Conservation (phyloP, 1,284 basidiomycete genomes). For the Ceratobasidium papillatum region DNA sequence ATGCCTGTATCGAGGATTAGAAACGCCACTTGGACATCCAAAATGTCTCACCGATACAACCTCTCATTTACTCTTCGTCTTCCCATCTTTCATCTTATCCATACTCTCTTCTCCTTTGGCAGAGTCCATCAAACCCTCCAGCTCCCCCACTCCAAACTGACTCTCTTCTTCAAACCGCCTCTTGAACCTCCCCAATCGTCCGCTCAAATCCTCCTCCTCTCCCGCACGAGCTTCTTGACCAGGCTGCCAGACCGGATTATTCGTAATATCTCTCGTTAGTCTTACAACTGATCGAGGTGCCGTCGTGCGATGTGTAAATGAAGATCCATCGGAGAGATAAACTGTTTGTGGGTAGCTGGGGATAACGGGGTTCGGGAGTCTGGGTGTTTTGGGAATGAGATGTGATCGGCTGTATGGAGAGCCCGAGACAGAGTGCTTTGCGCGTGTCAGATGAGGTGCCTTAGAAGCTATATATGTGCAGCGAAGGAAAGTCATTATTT, state of each 20-base stretch:
- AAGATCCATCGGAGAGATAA: conserved; percentile 85
- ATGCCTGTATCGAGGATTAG: background rate
- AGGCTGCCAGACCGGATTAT: conserved; percentile 77
- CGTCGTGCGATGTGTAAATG: conserved; percentile 85
- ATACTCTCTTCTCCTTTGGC: background rate
- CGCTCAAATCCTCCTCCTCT: conserved; percentile 74
- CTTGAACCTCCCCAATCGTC: conserved; percentile 81
- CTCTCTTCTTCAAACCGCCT: conserved; percentile 68
- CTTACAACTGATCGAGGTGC: conserved; percentile 78
- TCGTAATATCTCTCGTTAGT: conserved; percentile 84
- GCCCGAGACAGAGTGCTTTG: conserved; percentile 16
- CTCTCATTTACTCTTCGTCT: conserved; percentile 20
- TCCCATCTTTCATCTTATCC: conserved; percentile 30
- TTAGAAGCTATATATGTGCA: background rate
- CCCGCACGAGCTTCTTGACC: conserved; percentile 58
- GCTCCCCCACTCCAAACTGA: conserved; percentile 18
- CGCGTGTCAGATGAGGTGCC: background rate
- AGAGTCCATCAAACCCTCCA: conserved; percentile 23
- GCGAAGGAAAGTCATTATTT: background rate
- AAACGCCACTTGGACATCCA: background rate
- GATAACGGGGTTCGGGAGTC: conserved; percentile 80
- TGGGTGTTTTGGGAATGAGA: conserved; percentile 52
- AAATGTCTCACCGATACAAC: background rate
- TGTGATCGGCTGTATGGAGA: conserved; percentile 49
- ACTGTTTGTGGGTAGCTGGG: conserved; percentile 85